Evolutionary conservation across 305 asterid genomes (phyloP), one percentile per base, ranked within the genome.

Genomic region (Fraxinus sp.): DNA sequence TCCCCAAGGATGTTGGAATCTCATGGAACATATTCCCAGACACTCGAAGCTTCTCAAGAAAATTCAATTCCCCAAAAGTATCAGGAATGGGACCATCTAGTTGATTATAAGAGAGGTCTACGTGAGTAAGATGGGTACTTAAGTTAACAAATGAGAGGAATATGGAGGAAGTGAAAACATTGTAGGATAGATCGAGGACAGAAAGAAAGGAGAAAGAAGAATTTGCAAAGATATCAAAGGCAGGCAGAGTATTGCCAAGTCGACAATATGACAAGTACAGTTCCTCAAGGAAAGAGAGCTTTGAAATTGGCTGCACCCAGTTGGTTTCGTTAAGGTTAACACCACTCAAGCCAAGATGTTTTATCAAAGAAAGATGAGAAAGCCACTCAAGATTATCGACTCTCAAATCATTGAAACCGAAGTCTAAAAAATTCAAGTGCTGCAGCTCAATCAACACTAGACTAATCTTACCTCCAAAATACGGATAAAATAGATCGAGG

Each of bases 281-380:
- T 28, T 76, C 77, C 84, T 35, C 52, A 59, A 76, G 70, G 49
- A 82, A 76, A 66, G 49, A 8, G 52, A 76, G 84, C 66, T 30
- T 57, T 24, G 36, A 8, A 3, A 66, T 66, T 66, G 10, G 74
- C 6, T 71, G 68, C 24, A 75, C 8, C 22, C 81, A 81, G 4
- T 75, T 36, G 68, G 3, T 62, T 76, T 3, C 5, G 46, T 9
- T 22, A 39, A 62, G 62, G 5, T 35, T 36, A 57, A 22, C 57
- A 49, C 22, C 3, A 36, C 16, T 62, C 8, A 81, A 35, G 66
- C 36, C 41, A 33, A 75, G 30, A 28, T 24, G n/a, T 71, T n/a
- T 49, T 75, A 75, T 13, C 62, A 30, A 81, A 0, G 84, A 36
- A 16, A 59, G 80, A 75, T 52, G 76, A 75, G 84, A 35, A 64